Percentiles rank a stretch among this genome's conserved stretches.
Evolutionary conservation across 192 early-diverging fungal genomes (phyloP).

Genomic region (Funneliformis geosporum): DNA sequence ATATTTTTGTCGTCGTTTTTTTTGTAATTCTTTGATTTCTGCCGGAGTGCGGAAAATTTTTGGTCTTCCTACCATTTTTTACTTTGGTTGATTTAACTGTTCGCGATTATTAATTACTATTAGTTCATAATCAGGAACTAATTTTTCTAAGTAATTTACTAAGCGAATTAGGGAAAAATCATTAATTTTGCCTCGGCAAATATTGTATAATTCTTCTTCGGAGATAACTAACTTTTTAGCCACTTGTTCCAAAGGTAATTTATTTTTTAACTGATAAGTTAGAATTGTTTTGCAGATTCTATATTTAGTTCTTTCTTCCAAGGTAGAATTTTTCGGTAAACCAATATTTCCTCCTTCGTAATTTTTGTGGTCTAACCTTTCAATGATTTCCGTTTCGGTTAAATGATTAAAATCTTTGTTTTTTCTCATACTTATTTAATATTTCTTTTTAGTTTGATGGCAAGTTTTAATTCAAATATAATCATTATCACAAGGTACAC

Average conservation of each 20-base stretch:
- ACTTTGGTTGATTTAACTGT: no score
- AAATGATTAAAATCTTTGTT: slow-evolving; percentile 11
- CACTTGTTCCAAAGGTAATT: slow-evolving; percentile 19
- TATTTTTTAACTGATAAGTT: slow-evolving; percentile 15
- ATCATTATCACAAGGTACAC: no score
- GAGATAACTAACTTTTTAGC: slow-evolving; percentile 15
- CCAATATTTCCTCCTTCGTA: slow-evolving; percentile 24
- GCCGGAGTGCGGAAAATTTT: no score
- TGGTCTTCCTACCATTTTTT: no score
- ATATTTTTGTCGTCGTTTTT: no score
- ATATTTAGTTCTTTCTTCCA: slow-evolving; percentile 26
- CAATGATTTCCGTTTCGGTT: slow-evolving; percentile 14
- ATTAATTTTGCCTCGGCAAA: slow-evolving; percentile 22
- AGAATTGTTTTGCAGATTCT: slow-evolving; percentile 11
- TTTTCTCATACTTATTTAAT: slow-evolving; percentile 23
- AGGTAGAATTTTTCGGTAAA: slow-evolving; percentile 8
- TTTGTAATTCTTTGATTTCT: no score
- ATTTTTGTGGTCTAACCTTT: not conserved
- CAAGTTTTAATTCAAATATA: no score
- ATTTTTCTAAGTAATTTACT: slow-evolving; percentile 13
- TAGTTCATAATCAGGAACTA: not conserved
- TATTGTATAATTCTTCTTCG: slow-evolving; percentile 14
- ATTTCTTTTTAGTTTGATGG: no score
- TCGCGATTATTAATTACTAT: not conserved
- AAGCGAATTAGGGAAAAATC: slow-evolving; percentile 5